Evolutionary conservation across 1,284 basidiomycete genomes (phyloP).

Genomic region (Sporisorium reilianum): DNA sequence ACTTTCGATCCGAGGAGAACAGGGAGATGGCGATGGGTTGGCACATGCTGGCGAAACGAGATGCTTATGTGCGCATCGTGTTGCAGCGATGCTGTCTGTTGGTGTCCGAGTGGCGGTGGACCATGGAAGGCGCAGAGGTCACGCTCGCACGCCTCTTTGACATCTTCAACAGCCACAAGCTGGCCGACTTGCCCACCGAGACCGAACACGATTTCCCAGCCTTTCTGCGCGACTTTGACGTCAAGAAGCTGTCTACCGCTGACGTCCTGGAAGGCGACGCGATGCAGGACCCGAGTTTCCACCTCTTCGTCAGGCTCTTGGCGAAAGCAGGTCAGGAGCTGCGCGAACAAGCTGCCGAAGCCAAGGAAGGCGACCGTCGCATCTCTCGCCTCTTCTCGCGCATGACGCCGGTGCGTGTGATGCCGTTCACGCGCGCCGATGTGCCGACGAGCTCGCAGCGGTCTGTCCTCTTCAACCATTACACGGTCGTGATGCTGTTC

Average conservation of each 20-base stretch:
- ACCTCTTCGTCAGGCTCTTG: conserved; percentile 83
- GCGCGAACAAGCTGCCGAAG: conserved; percentile 23
- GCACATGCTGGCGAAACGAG: conserved; percentile 75
- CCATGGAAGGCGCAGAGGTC: conserved; percentile 72
- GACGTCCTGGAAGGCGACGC: conserved; percentile 67
- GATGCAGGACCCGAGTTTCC: conserved; percentile 78
- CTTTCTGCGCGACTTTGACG: conserved; percentile 77
- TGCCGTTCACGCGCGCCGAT: conserved; percentile 69
- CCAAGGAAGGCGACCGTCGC: conserved; percentile 67
- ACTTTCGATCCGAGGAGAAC: conserved; percentile 76
- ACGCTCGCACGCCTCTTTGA: conserved; percentile 79
- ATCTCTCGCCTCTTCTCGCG: conserved; percentile 83
- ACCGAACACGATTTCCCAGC: conserved; percentile 78
- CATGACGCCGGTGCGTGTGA: conserved; percentile 79
- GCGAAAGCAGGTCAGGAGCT: conserved; percentile 73
- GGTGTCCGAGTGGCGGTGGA: conserved; percentile 81
- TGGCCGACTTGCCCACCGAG: conserved; percentile 83
- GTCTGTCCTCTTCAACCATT: conserved; percentile 87
- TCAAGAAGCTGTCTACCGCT: conserved; percentile 15
- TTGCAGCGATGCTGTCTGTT: conserved; percentile 81
- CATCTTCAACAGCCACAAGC: conserved; percentile 84
- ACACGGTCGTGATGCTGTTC: conserved; percentile 81
- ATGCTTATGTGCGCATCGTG: conserved; percentile 81
- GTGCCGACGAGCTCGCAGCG: conserved; percentile 75
- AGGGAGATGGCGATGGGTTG: conserved; percentile 72